A percentile compares a stretch with the other conserved stretches of the same genome.
These are phyloP conservation scores for Botryosphaeria dothidea DNA, from an alignment of 2,329 filamentous ascomycete genomes.

Conservation along the genomic window DNA sequence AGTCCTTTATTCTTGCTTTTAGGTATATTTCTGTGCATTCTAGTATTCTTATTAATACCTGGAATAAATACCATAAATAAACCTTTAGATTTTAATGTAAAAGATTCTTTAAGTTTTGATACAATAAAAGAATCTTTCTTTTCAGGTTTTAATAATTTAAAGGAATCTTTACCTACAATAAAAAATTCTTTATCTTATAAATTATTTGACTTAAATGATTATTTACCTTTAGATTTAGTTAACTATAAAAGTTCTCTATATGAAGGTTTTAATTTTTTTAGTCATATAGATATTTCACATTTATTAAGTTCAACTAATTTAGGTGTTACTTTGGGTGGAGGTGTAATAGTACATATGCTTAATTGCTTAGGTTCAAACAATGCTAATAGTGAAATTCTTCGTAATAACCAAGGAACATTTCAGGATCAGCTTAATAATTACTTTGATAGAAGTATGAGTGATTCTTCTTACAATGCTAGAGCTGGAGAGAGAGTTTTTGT, in stretches of 20 bases:
- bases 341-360: not conserved
- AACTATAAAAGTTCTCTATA: not conserved
- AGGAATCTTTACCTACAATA: not conserved
- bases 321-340: not conserved
- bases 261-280: not conserved
- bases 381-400: not conserved
- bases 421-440: constrained; percentile 18
- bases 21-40: not conserved
- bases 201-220: not conserved
- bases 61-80: constrained; percentile 17
- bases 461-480: not conserved
- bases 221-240: not conserved
- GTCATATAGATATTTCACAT: not conserved
- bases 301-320: not conserved
- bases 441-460: not conserved
- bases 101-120: not conserved
- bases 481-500: not conserved
- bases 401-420: not conserved
- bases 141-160: not conserved
- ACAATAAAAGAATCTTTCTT: not conserved
- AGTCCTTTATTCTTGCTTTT: not conserved
- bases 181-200: not conserved
- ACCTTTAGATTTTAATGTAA: constrained; percentile 1
- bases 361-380: not conserved
- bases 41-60: not conserved